Conservation (phyloP, 371 early-diverging fungal species). For the Paramicrosporidium saccamoebae region DNA sequence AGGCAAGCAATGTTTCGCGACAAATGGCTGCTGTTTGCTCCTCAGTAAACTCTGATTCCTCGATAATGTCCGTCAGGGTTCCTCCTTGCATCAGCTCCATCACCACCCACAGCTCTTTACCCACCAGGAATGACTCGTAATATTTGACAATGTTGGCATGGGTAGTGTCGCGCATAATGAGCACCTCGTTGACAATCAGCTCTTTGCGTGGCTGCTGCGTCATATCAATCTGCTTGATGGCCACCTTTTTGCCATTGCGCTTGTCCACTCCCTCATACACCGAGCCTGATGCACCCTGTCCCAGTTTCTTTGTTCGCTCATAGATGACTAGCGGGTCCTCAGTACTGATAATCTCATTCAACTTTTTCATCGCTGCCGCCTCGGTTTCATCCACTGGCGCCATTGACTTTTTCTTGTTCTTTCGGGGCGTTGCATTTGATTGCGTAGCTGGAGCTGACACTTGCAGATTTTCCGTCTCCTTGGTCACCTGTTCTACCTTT, state of each 20-base stretch:
- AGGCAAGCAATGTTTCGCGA: slow-evolving; percentile 47
- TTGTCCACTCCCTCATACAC: slow-evolving; percentile 52
- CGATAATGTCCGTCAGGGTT: slow-evolving; percentile 79
- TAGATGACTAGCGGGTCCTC: slow-evolving; percentile 57
- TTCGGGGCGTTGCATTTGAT: neutral
- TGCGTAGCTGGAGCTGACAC: slow-evolving; percentile 1
- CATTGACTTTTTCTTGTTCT: slow-evolving; percentile 1
- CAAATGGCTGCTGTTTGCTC: slow-evolving; percentile 66
- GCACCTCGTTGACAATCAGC: slow-evolving; percentile 72
- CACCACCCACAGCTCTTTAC: slow-evolving; percentile 71
- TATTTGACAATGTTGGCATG: slow-evolving; percentile 85
- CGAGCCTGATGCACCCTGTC: slow-evolving; percentile 86
- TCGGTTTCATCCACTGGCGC: neutral
- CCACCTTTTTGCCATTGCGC: slow-evolving; percentile 32
- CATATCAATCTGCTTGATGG: slow-evolving; percentile 90
- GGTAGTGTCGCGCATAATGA: slow-evolving; percentile 70
- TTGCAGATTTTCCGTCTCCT: neutral
- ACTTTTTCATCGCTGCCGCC: slow-evolving; percentile 1
- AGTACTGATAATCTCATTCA: slow-evolving; percentile 23
- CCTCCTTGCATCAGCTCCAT: slow-evolving; percentile 98
- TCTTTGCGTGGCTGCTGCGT: slow-evolving; percentile 66
- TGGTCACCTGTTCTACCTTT: slow-evolving; percentile 2
- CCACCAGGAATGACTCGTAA: slow-evolving; percentile 51
- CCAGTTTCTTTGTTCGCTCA: slow-evolving; percentile 61
- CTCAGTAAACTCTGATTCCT: slow-evolving; percentile 60